phyloP scores from a whole-genome alignment of 2,329 filamentous ascomycete species.

The Lasiodiplodia gonubiensis region DNA sequence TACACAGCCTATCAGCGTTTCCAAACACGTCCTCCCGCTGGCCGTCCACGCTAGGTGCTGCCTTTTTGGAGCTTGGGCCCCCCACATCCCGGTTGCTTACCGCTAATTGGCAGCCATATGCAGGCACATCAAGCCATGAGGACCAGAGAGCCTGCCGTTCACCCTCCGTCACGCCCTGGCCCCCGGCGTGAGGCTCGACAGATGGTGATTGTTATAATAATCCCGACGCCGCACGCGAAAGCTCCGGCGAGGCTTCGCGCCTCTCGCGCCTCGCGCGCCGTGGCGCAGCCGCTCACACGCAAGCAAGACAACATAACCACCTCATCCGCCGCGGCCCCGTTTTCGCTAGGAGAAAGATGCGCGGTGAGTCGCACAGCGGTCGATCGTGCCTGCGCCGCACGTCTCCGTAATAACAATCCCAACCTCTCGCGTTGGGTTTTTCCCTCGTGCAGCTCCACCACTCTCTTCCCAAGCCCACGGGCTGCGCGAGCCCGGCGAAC shows the following conservation, averaged over 20 bases:
- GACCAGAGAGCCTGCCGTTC: neutral
- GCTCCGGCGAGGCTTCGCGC: conserved; percentile 4
- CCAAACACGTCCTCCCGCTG: neutral
- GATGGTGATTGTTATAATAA: conserved; percentile 1
- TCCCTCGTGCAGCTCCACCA: neutral
- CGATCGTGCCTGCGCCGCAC: conserved; percentile 22
- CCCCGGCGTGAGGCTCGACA: neutral
- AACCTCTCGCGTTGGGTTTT: neutral
- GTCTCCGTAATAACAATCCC: neutral
- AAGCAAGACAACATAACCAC: neutral
- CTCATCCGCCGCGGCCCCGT: neutral
- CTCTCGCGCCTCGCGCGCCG: conserved; percentile 6
- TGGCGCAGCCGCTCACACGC: conserved; percentile 4
- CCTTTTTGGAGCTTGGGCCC: neutral
- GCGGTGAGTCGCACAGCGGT: conserved; percentile 19
- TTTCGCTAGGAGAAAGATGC: conserved; percentile 4
- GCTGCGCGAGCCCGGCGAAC: conserved; percentile 12
- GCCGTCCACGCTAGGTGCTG: neutral
- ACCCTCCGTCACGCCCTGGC: neutral
- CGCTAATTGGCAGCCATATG: neutral
- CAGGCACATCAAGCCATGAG: neutral
- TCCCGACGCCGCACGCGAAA: neutral
- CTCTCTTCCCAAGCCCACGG: conserved; percentile 4
- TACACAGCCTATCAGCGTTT: neutral
- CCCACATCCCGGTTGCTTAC: neutral